Percentiles rank a stretch among this genome's conserved stretches.
phyloP scores from a whole-genome alignment of 495 filamentous ascomycete genomes.

The Penicillium nucicola region DNA sequence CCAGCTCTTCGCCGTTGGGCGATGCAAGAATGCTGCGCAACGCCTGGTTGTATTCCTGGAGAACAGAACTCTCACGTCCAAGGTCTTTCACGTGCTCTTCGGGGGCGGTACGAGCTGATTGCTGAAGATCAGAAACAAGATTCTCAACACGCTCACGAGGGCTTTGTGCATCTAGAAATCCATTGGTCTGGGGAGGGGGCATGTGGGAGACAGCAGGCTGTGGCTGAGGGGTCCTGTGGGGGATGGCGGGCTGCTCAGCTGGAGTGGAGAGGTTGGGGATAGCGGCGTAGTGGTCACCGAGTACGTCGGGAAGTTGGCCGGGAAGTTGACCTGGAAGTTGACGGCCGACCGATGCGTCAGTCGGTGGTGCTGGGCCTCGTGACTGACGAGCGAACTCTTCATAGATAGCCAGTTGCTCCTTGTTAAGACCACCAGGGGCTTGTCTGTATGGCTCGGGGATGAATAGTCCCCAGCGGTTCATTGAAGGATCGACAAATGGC shows the following conservation, averaged over 20 bases:
- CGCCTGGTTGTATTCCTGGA: conserved; percentile 60
- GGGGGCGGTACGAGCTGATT: conserved; percentile 57
- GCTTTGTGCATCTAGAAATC: conserved; percentile 60
- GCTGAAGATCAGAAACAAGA: conserved; percentile 67
- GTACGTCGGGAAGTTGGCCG: conserved; percentile 67
- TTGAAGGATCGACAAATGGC: conserved; percentile 72
- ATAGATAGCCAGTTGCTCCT: conserved; percentile 92
- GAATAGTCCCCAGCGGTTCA: conserved; percentile 81
- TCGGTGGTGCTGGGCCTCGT: conserved; percentile 44
- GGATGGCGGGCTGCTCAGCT: conserved; percentile 72
- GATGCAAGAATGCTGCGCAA: conserved; percentile 47
- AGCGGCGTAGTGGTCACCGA: conserved; percentile 78
- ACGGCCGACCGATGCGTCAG: conserved; percentile 28
- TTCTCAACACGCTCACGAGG: conserved; percentile 64
- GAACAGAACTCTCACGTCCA: conserved; percentile 57
- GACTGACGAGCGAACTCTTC: conserved; percentile 89
- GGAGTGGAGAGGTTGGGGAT: conserved; percentile 76
- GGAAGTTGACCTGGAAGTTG: no score
- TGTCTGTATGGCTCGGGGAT: conserved; percentile 90
- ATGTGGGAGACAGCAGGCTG: conserved; percentile 49
- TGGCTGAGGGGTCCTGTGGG: conserved; percentile 64
- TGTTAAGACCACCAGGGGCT: conserved; percentile 74
- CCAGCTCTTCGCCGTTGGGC: conserved; percentile 61
- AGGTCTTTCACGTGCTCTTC: conserved; percentile 72
- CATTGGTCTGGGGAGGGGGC: conserved; percentile 51